Percentiles rank a stretch among this genome's conserved stretches.
phyloP scores from a whole-genome alignment of 2,329 filamentous ascomycete species.

The Corinectria fuckeliana region DNA sequence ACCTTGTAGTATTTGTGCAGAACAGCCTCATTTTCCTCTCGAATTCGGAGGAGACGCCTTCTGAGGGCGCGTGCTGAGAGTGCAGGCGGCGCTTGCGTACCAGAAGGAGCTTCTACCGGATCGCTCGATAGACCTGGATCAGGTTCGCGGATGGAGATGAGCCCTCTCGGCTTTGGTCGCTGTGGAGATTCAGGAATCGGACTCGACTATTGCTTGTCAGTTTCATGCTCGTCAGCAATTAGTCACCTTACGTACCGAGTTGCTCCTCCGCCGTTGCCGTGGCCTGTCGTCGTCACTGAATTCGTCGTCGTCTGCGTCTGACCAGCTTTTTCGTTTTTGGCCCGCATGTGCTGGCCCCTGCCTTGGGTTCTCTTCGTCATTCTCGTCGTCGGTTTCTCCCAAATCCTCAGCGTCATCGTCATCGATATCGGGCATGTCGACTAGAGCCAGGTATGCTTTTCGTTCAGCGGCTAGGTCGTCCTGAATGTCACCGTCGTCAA shows the following conservation, averaged over 20 bases:
- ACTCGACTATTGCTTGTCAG: conserved; percentile 58
- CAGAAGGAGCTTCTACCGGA: conserved; percentile 60
- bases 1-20: conserved; percentile 84
- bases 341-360: conserved; percentile 53
- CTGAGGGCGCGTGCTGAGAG: conserved; percentile 76
- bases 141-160: conserved; percentile 61
- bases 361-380: conserved; percentile 52
- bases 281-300: conserved; percentile 78
- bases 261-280: conserved; percentile 81
- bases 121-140: conserved; percentile 56
- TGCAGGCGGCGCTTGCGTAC: conserved; percentile 63
- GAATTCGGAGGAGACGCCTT: conserved; percentile 75
- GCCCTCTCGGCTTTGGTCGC: conserved; percentile 64
- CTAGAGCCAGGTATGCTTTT: conserved; percentile 83
- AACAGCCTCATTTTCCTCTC: conserved; percentile 76
- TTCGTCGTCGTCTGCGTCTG: conserved; percentile 72
- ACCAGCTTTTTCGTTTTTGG: conserved; percentile 82
- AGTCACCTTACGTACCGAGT: conserved; percentile 67
- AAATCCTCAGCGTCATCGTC: conserved; percentile 72
- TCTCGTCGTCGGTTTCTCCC: conserved; percentile 64
- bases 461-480: conserved; percentile 77
- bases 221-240: background rate
- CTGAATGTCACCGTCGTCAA: conserved; percentile 95
- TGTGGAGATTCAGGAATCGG: conserved; percentile 70
- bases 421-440: conserved; percentile 89